A percentile compares a stretch with the other conserved stretches of the same genome.
Evolutionary conservation across 305 asterid genomes (phyloP).

Genomic region (Lippia alba): DNA sequence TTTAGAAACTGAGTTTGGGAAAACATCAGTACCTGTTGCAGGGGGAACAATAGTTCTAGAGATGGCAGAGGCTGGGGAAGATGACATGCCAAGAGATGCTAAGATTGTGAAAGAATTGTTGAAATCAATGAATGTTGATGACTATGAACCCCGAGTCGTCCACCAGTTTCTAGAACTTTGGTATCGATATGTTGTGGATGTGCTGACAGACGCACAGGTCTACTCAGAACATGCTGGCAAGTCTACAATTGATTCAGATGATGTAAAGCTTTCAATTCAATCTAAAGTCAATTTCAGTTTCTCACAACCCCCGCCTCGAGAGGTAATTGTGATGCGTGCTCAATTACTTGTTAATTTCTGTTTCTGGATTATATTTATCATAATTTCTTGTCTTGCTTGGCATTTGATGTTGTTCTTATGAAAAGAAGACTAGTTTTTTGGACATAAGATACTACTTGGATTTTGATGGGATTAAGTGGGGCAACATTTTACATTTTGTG

Average conservation of each 20-base stretch:
- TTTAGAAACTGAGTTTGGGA: not conserved
- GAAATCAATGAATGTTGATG: conserved; percentile 89
- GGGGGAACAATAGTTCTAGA: conserved; percentile 1
- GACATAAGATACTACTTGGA: not conserved
- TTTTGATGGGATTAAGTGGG: not conserved
- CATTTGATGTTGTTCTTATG: conserved; percentile 11
- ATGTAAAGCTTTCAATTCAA: conserved; percentile 83
- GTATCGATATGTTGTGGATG: conserved; percentile 85
- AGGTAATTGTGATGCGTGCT: conserved; percentile 48
- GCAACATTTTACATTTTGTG: too few relatives aligned
- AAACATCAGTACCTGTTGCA: not conserved
- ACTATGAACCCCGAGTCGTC: conserved; percentile 85
- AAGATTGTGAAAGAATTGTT: conserved; percentile 79
- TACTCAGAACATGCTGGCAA: conserved; percentile 91
- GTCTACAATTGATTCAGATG: conserved; percentile 75
- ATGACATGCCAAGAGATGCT: conserved; percentile 87
- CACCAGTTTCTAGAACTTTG: conserved; percentile 84
- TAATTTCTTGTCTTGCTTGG: conserved; percentile 3
- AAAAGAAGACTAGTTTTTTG: conserved; percentile 6
- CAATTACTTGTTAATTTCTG: not conserved
- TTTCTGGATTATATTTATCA: not conserved
- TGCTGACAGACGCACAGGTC: conserved; percentile 79
- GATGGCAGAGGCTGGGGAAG: conserved; percentile 82
- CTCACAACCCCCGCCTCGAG: conserved; percentile 95
- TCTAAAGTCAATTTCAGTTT: conserved; percentile 88